Conservation (phyloP, 352 stramenopile genomes). For the Phytophthora rubi region DNA sequence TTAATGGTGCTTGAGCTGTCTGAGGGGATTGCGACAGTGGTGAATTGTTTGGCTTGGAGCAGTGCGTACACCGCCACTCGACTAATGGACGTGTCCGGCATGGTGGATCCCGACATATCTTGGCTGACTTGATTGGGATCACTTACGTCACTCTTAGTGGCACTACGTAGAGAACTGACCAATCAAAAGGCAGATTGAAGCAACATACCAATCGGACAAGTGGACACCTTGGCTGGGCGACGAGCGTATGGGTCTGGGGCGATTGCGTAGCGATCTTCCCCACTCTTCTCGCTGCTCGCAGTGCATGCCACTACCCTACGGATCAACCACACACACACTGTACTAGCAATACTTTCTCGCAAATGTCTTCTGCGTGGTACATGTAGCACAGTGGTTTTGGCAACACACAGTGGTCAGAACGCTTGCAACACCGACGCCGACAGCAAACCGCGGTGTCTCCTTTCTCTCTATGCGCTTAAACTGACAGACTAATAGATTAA, state of each 20-base stretch:
- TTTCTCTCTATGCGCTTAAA: too few species aligned
- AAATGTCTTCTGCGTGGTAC: too few species aligned
- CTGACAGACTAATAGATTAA: too few species aligned
- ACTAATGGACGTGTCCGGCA: conserved; percentile 10
- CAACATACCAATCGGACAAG: neutral
- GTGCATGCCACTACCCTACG: neutral
- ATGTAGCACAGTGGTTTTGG: too few species aligned
- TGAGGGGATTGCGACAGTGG: conserved; percentile 20
- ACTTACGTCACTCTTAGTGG: neutral
- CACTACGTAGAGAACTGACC: neutral
- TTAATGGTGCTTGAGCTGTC: neutral
- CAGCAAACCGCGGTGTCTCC: too few species aligned
- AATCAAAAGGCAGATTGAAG: neutral
- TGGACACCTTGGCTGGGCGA: neutral
- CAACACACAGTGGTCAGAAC: too few species aligned
- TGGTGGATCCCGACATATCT: conserved; percentile 10
- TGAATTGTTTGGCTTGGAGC: too few species aligned
- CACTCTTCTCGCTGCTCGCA: neutral
- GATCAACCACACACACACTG: too few species aligned
- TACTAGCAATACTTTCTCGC: too few species aligned
- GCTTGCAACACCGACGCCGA: too few species aligned
- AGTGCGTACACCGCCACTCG: neutral
- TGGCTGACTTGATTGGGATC: conserved; percentile 4
- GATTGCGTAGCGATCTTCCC: neutral
- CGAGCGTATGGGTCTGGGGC: neutral